These are phyloP conservation scores for Echinosophora koreensis DNA, from an alignment of 306 rosid species.

Conservation along the genomic window DNA sequence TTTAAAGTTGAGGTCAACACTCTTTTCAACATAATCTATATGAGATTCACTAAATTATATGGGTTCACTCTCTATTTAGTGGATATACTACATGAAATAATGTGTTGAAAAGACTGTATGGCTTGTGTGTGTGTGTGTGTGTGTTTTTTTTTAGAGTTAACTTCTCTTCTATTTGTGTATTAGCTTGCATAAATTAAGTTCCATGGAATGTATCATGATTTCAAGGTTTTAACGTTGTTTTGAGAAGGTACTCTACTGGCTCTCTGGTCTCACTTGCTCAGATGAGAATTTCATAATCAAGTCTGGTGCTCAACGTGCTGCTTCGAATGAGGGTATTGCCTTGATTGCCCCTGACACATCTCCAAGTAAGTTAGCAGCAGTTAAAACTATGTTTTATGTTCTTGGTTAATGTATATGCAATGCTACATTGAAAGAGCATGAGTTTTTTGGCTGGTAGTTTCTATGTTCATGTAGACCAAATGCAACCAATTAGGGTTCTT, in stretches of 20 bases:
- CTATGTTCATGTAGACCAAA: background rate
- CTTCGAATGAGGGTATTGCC: constrained; percentile 78
- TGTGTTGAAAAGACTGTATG: too few species aligned
- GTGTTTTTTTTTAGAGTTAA: too few species aligned
- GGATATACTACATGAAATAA: too few species aligned
- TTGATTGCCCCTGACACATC: constrained; percentile 88
- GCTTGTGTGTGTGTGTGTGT: too few species aligned
- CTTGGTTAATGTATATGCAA: background rate
- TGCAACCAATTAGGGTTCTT: background rate
- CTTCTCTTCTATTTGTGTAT: background rate
- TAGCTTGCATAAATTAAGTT: background rate
- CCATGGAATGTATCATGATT: background rate
- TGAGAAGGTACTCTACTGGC: constrained; percentile 82
- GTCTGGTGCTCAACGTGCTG: constrained; percentile 88
- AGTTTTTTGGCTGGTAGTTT: background rate
- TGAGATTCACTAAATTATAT: too few species aligned
- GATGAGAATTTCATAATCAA: constrained; percentile 86
- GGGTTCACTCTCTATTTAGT: too few species aligned
- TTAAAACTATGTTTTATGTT: background rate
- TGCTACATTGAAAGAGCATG: background rate
- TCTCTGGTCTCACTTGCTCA: constrained; percentile 88
- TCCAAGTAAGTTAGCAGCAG: constrained; percentile 61
- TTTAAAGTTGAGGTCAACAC: too few species aligned
- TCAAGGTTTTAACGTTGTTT: background rate
- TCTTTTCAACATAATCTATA: too few species aligned